Conservation (phyloP, 257 asterid species). For the Catharanthus roseus region DNA sequence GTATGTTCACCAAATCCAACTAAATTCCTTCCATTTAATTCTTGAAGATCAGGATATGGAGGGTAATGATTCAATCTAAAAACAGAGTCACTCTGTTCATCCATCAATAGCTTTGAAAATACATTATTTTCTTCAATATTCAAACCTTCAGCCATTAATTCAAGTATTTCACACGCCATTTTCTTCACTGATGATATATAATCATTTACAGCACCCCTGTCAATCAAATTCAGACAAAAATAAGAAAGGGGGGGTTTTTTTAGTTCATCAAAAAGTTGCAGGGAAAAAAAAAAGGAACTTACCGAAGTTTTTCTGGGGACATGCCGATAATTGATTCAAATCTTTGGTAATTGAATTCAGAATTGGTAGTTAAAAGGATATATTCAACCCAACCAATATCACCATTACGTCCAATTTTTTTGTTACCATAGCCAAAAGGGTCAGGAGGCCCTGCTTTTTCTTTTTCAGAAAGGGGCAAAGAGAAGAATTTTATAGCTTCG, state of each 20-base stretch:
- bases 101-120: conserved; percentile 30
- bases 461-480: conserved; percentile 46
- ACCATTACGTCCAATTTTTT: conserved; percentile 53
- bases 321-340: conserved; percentile 51
- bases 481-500: conserved; percentile 60
- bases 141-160: conserved; percentile 33
- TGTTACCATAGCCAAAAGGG: conserved; percentile 76
- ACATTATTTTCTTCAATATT: conserved; percentile 27
- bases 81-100: conserved; percentile 43
- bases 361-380: conserved; percentile 46
- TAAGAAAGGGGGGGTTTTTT: too few relatives aligned
- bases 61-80: conserved; percentile 59
- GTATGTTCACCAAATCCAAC: conserved; percentile 83
- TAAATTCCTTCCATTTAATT: conserved; percentile 25
- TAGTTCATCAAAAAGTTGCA: background rate
- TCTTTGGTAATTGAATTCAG: conserved; percentile 32
- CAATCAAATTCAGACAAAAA: too few relatives aligned
- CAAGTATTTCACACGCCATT: conserved; percentile 38
- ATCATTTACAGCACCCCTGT: conserved; percentile 29
- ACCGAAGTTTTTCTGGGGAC: conserved; percentile 54
- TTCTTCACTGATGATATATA: conserved; percentile 29
- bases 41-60: conserved; percentile 39
- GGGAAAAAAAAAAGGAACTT: too few relatives aligned
- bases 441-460: conserved; percentile 56
- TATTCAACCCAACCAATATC: conserved; percentile 75